phyloP scores from a whole-genome alignment of 345 rosid species.

The Arabis alpina region DNA sequence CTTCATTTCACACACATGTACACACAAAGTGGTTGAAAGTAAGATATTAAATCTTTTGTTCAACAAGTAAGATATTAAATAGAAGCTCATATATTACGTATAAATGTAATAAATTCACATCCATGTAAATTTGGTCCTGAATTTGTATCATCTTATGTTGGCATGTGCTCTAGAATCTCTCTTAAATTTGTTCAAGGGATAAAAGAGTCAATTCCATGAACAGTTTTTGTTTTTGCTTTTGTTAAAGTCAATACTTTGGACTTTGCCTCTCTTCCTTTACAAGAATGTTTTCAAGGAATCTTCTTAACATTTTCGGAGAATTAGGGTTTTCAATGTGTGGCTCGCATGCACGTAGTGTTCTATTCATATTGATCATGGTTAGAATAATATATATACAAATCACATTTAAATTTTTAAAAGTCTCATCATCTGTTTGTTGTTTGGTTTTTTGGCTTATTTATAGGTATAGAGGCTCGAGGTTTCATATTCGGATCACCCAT shows the following conservation, averaged over 20 bases:
- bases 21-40: no score
- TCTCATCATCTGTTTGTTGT: no score
- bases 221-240: background rate
- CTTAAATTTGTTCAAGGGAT: background rate
- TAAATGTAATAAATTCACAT: background rate
- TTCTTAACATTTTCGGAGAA: background rate
- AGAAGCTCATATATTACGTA: background rate
- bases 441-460: background rate
- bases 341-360: background rate
- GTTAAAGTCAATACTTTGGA: constrained; percentile 2
- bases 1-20: no score
- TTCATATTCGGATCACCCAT: constrained; percentile 89
- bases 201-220: background rate
- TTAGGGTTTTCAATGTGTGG: constrained; percentile 12
- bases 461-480: constrained; percentile 94
- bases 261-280: constrained; percentile 1
- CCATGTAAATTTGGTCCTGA: background rate
- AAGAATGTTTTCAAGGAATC: constrained; percentile 18
- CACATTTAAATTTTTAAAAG: no score
- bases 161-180: background rate
- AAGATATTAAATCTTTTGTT: no score
- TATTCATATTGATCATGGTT: background rate
- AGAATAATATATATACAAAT: background rate
- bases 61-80: no score
- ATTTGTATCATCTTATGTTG: background rate